A percentile compares a stretch with the other conserved stretches of the same genome.
phyloP scores from a whole-genome alignment of 352 stramenopile species.

The Aphanomyces stellatus region DNA sequence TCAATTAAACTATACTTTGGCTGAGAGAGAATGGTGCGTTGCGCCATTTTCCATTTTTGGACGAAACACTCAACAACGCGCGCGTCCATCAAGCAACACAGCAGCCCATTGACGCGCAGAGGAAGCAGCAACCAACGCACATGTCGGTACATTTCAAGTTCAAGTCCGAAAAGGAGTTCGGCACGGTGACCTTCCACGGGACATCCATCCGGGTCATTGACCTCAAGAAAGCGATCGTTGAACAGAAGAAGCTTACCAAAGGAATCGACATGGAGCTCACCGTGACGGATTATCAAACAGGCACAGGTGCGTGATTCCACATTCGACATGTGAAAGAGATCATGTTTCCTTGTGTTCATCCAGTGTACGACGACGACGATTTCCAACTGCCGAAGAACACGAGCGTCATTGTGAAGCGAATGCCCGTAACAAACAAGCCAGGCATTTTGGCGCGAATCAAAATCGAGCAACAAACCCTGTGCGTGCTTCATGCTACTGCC shows the following conservation, averaged over 20 bases:
- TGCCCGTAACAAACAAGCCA: constrained; percentile 70
- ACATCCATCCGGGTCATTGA: constrained; percentile 81
- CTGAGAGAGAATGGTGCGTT: too few species aligned
- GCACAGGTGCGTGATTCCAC: constrained; percentile 35
- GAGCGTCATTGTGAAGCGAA: constrained; percentile 87
- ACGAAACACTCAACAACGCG: too few species aligned
- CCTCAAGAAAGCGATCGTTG: constrained; percentile 89
- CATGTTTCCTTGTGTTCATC: background rate
- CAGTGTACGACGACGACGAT: constrained; percentile 86
- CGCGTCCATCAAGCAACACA: too few species aligned
- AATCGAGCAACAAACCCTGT: constrained; percentile 34
- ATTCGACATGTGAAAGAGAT: background rate
- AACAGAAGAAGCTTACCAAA: constrained; percentile 90
- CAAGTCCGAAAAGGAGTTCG: constrained; percentile 86
- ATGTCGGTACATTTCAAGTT: constrained; percentile 92
- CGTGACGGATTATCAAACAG: constrained; percentile 87
- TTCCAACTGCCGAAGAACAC: constrained; percentile 85
- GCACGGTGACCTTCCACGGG: constrained; percentile 77
- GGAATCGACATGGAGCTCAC: constrained; percentile 88
- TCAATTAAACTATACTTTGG: too few species aligned
- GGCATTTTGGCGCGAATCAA: constrained; percentile 79
- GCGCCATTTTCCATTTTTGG: too few species aligned
- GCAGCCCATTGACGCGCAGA: too few species aligned
- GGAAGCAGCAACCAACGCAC: background rate
- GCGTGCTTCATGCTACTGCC: constrained; percentile 2